Percentiles rank a stretch among this genome's conserved stretches.
phyloP scores from a whole-genome alignment of 805 yeast genomes.

The Teunomyces tritomae region DNA sequence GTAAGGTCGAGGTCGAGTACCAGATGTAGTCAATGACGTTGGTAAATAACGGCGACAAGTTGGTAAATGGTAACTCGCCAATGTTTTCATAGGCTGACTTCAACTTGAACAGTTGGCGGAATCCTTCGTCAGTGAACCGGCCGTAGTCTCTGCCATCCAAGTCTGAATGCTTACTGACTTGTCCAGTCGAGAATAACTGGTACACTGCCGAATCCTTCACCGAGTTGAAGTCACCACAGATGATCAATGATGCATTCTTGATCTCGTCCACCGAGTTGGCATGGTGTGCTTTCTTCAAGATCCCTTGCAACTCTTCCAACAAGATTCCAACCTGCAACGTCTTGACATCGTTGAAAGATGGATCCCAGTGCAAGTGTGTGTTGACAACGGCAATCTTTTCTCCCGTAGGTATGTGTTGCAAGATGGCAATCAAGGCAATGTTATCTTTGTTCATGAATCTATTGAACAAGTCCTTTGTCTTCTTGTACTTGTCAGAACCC shows the following conservation, averaged over 20 bases:
- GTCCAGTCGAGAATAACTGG: conserved; percentile 80
- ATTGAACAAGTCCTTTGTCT: conserved; percentile 91
- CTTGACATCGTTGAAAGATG: conserved; percentile 92
- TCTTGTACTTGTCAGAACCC: conserved; percentile 81
- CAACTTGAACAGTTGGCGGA: conserved; percentile 74
- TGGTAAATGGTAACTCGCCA: conserved; percentile 92
- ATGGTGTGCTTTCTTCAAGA: conserved; percentile 51
- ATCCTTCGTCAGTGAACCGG: conserved; percentile 83
- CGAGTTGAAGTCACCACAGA: conserved; percentile 97
- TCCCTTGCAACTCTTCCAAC: conserved; percentile 77
- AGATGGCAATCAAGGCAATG: conserved; percentile 72
- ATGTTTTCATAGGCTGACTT: conserved; percentile 81
- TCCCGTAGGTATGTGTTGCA: conserved; percentile 72
- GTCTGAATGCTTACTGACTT: conserved; percentile 76
- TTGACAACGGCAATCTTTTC: conserved; percentile 73
- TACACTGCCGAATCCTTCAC: conserved; percentile 86
- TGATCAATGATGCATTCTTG: conserved; percentile 68
- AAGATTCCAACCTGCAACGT: conserved; percentile 92
- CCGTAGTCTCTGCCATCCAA: conserved; percentile 89
- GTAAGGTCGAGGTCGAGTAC: conserved; percentile 80
- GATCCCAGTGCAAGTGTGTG: conserved; percentile 98
- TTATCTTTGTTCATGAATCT: conserved; percentile 96
- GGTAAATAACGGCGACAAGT: conserved; percentile 89
- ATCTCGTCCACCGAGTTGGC: conserved; percentile 47
- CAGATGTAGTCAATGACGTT: conserved; percentile 94